Percentiles rank a stretch among this genome's conserved stretches.
These are phyloP conservation scores for cucumber (Cucumis sativus) DNA, from an alignment of 306 rosid species.

Conservation along the genomic window Cucumber_9930_V3 NC_026655.2:19152501-19153000, in stretches of 20 bases:
- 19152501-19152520: background rate
- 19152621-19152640: background rate
- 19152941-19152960: background rate
- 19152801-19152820: constrained; percentile 91
- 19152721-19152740: constrained; percentile 92
- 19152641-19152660: background rate
- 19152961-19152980: background rate
- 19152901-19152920: background rate
- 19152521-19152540: background rate
- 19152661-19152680: background rate
- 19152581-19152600: background rate
- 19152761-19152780: constrained; percentile 95
- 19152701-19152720: constrained; percentile 39
- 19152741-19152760: constrained; percentile 75
- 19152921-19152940: background rate
- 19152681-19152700: background rate
- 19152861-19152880: background rate
- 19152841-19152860: background rate
- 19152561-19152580: background rate
- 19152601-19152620: background rate
- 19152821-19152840: background rate
- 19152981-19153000: background rate
- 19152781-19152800: constrained; percentile 90
- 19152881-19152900: background rate
- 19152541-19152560: background rate